A percentile compares a stretch with the other conserved stretches of the same genome.
Conservation (phyloP, 257 asterid genomes). For the Mentha longifolia region DNA sequence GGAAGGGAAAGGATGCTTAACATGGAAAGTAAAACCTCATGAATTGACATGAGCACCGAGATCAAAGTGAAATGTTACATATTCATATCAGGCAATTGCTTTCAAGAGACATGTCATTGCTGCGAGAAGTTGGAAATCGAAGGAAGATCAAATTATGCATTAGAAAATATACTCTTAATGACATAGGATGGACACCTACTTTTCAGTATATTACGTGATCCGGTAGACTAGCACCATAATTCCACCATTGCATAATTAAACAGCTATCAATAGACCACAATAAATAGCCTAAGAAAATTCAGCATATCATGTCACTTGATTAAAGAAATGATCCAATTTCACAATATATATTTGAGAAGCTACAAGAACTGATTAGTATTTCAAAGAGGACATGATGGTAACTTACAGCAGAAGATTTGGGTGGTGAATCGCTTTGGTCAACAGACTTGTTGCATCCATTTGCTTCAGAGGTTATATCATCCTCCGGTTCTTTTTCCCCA, state of each 20-base stretch:
- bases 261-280: not conserved
- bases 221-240: not conserved
- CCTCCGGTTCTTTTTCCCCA: conserved; percentile 26
- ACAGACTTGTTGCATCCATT: conserved; percentile 33
- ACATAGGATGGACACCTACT: conserved; percentile 17
- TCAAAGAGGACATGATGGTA: conserved; percentile 1
- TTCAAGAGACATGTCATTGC: not conserved
- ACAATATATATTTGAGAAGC: conserved; percentile 14
- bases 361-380: not conserved
- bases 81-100: not conserved
- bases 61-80: not conserved
- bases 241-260: conserved; percentile 11
- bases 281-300: conserved; percentile 16
- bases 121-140: not conserved
- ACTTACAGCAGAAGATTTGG: conserved; percentile 47
- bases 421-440: conserved; percentile 31
- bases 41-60: not conserved
- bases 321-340: conserved; percentile 14
- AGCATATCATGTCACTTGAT: not conserved
- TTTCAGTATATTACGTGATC: conserved; percentile 7
- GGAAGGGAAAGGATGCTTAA: not conserved
- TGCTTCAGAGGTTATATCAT: conserved; percentile 19
- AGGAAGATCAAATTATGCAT: not conserved
- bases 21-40: not conserved
- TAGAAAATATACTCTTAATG: conserved; percentile 2